phyloP scores from a whole-genome alignment of 306 rosid genomes.

The Benincasa hispida region DNA sequence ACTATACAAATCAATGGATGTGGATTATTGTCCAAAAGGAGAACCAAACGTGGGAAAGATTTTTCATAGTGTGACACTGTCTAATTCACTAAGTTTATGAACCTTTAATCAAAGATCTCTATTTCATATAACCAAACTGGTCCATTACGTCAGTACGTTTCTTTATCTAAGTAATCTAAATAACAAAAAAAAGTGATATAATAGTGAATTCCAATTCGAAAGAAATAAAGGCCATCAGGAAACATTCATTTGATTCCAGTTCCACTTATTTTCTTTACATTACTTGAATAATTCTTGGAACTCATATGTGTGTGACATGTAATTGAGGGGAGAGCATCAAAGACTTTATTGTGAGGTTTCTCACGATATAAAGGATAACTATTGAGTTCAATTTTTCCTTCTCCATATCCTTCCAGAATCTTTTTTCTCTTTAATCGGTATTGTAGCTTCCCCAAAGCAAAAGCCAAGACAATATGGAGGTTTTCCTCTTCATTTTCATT shows the following conservation, averaged over 20 bases:
- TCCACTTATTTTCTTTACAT: neutral
- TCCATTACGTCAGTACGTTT: neutral
- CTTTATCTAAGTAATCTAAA: neutral
- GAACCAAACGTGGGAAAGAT: neutral
- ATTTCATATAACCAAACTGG: neutral
- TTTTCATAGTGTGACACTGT: neutral
- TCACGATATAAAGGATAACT: neutral
- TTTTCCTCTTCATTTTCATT: neutral
- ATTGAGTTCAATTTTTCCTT: neutral
- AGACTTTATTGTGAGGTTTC: neutral
- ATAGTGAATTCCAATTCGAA: neutral
- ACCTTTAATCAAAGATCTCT: neutral
- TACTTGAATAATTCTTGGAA: neutral
- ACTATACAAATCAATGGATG: neutral
- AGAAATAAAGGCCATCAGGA: neutral
- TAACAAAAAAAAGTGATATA: neutral
- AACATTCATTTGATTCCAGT: neutral
- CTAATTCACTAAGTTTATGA: neutral
- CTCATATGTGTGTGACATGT: neutral
- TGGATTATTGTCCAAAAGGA: neutral
- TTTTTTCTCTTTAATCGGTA: neutral
- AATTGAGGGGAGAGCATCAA: neutral
- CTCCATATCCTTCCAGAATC: neutral
- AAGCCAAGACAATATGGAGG: neutral
- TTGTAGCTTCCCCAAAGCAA: neutral